A percentile compares a stretch with the other conserved stretches of the same genome.
Conservation (phyloP, 495 filamentous ascomycete species). For the Lasiosphaeria ovina region DNA sequence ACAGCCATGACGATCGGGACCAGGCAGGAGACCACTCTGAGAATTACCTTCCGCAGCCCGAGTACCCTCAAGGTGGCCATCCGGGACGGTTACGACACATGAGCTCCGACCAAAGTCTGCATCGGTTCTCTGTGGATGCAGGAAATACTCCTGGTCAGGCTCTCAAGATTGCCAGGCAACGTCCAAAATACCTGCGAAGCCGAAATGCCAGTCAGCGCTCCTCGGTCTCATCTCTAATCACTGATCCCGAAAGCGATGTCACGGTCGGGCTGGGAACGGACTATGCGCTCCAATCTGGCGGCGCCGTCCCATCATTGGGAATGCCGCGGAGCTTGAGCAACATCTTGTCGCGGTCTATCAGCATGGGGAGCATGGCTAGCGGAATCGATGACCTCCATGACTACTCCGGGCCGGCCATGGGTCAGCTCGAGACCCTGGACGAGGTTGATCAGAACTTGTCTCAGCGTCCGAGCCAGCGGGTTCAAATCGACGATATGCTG, state of each 20-base stretch:
- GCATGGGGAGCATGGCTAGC: slow-evolving; percentile 92
- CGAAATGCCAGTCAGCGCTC: slow-evolving; percentile 75
- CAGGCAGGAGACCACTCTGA: slow-evolving; percentile 10
- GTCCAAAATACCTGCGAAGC: slow-evolving; percentile 71
- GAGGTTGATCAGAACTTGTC: slow-evolving; percentile 41
- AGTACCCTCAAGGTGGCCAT: slow-evolving; percentile 5
- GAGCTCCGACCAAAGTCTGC: slow-evolving; percentile 30
- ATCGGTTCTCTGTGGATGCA: slow-evolving; percentile 29
- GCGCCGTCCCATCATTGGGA: slow-evolving; percentile 62
- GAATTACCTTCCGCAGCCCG: slow-evolving; percentile 5
- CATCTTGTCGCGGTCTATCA: slow-evolving; percentile 72
- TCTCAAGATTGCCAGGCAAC: slow-evolving; percentile 30
- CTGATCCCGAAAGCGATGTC: slow-evolving; percentile 64
- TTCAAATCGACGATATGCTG: slow-evolving; percentile 30
- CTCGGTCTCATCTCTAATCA: slow-evolving; percentile 71
- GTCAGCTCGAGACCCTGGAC: slow-evolving; percentile 52
- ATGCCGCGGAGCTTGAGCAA: slow-evolving; percentile 52
- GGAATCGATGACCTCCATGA: slow-evolving; percentile 78
- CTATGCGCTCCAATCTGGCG: slow-evolving; percentile 81
- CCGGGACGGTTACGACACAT: not conserved
- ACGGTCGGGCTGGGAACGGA: slow-evolving; percentile 70
- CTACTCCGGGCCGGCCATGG: slow-evolving; percentile 34
- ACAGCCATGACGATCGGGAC: slow-evolving; percentile 10
- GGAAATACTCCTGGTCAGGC: slow-evolving; percentile 34
- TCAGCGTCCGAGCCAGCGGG: slow-evolving; percentile 21